Evolutionary conservation across 768 basidiomycete species (phyloP).

Genomic region (Fomitopsis serialis): DNA sequence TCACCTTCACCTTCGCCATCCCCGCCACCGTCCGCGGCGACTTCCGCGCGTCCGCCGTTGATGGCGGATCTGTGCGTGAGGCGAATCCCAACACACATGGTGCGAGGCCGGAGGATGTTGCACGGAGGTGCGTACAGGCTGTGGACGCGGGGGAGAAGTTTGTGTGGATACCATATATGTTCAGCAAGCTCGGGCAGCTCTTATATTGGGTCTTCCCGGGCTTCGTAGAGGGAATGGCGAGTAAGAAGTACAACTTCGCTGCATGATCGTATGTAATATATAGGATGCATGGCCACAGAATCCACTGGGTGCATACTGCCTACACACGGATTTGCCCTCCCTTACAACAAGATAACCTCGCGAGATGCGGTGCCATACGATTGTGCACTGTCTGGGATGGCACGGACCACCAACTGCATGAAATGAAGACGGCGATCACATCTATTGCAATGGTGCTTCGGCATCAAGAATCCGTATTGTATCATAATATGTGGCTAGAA

Average conservation of each 20-base stretch:
- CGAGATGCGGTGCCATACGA: too few relatives aligned
- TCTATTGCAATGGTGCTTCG: too few relatives aligned
- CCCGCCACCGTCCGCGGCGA: slow-evolving; percentile 71
- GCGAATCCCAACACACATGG: slow-evolving; percentile 52
- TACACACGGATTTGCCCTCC: too few relatives aligned
- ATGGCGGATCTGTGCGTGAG: slow-evolving; percentile 39
- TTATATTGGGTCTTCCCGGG: slow-evolving; percentile 63
- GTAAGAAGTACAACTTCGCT: slow-evolving; percentile 58
- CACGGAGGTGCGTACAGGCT: slow-evolving; percentile 50
- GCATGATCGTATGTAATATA: neutral
- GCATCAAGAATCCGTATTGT: too few relatives aligned
- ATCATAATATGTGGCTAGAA: neutral
- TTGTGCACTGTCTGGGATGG: too few relatives aligned
- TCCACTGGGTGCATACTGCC: too few relatives aligned
- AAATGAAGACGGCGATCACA: too few relatives aligned
- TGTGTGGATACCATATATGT: slow-evolving; percentile 49
- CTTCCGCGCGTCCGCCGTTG: slow-evolving; percentile 78
- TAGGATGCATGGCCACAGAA: too few relatives aligned
- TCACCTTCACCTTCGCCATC: slow-evolving; percentile 56
- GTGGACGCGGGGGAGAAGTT: slow-evolving; percentile 52
- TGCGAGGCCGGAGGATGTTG: slow-evolving; percentile 56
- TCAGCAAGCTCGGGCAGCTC: slow-evolving; percentile 43
- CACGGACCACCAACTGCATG: too few relatives aligned
- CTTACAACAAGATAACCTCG: too few relatives aligned
- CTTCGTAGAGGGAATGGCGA: slow-evolving; percentile 52